Percentiles rank a stretch among this genome's conserved stretches.
phyloP scores from a whole-genome alignment of 192 early-diverging fungal species.

The Funneliformis geosporum region DNA sequence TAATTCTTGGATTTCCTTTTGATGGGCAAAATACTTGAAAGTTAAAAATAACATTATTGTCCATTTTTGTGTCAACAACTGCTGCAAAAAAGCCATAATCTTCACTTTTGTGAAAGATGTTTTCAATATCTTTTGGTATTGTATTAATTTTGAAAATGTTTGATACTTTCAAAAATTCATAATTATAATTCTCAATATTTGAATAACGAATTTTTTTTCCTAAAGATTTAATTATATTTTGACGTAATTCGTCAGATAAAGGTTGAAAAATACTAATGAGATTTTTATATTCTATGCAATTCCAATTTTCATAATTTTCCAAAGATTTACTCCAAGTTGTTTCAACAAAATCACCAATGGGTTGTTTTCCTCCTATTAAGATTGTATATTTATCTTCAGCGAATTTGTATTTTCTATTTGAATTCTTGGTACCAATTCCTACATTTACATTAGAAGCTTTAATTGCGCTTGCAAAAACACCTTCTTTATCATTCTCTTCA shows the following conservation, averaged over 20 bases:
- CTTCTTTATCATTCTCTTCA: not conserved
- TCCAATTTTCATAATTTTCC: not conserved
- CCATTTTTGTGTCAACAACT: no score
- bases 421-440: no score
- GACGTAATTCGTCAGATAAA: not conserved
- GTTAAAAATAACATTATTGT: not conserved
- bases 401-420: no score
- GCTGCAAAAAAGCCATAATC: no score
- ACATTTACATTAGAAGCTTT: no score
- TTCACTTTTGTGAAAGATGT: not conserved
- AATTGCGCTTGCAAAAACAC: no score
- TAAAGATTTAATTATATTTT: not conserved
- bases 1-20: not conserved
- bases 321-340: not conserved
- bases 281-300: not conserved
- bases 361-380: no score
- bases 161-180: not conserved
- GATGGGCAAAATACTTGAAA: not conserved
- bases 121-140: not conserved
- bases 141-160: not conserved
- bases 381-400: no score
- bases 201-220: not conserved
- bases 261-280: not conserved
- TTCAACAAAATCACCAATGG: not conserved
- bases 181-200: not conserved